Base-by-base conservation (phyloP, 2,329 filamentous ascomycete genomes). In the Pezicula rhizophila region DNA sequence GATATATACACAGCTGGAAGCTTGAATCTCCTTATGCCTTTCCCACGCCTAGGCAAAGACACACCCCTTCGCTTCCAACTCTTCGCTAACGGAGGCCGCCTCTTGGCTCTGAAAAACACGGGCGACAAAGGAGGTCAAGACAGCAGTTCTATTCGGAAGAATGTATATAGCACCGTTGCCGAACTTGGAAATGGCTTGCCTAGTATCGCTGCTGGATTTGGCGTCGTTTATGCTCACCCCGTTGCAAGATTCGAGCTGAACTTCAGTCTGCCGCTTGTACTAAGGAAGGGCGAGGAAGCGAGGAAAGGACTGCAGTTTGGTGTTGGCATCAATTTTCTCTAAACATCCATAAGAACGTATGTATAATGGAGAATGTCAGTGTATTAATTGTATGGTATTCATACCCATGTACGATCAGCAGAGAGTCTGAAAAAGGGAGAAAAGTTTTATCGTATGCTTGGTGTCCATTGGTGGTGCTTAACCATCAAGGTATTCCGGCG, bases 251-350 rank as follows among this genome's bases (percentile, higher is more conserved):
- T 99, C 56, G 93, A 99, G 72, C 74, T 99, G 58, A 99, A 99
- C 69, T 96, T 99, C 66, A 90, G 87, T 60, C 68, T 99, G 57
- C 93, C 93, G 1, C 67, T 99, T 51, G 84, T 92, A 15, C 68
- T 89, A 61, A 79, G 93, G 50, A 84, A 79, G 55, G 90, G 89
- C 33, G 93, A 99, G 70, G 85, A 93, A 59, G 85, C 82, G 14
- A 81, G 92, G 48, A 99, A 99, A 71, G 93, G 93, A 1, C 65
- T 99, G 55, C 90, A 93, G 66, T 84, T 99, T 60, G 93, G 93
- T n/a, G 89, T 99, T 37, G 93, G 93, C 44, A 90, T 99, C 64
- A 95, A 88, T 70, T 96, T 99, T 66, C 71, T 97, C 76, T 97
- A 86, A 57, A 42, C 12, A 31, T 31, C 11, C 28, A 10, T 31